Evolutionary conservation across 2,329 filamentous ascomycete genomes (phyloP).

Genomic region (Colletotrichum nymphaeae): DNA sequence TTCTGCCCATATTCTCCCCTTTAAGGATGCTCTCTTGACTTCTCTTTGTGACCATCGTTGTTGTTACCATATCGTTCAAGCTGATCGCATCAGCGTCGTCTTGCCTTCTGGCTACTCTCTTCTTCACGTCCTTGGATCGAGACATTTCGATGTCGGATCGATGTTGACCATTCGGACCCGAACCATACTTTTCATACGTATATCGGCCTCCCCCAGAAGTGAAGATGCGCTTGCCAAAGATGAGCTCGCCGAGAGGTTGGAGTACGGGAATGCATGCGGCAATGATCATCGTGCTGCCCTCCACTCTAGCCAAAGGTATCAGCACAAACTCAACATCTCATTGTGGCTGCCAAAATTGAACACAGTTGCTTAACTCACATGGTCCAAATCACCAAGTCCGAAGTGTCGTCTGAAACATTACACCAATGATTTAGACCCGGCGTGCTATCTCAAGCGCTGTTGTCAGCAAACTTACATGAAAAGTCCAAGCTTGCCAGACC

Average conservation of each 20-base stretch:
- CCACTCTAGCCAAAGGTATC: too few relatives aligned
- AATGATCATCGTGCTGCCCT: too few relatives aligned
- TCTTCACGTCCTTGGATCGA: background rate
- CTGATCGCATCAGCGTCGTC: background rate
- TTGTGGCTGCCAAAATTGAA: too few relatives aligned
- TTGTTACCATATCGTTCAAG: background rate
- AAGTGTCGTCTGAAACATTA: too few relatives aligned
- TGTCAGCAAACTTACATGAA: too few relatives aligned
- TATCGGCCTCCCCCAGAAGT: conserved; percentile 5
- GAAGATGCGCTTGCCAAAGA: conserved; percentile 35
- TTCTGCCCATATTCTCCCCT: background rate
- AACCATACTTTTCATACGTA: conserved; percentile 16
- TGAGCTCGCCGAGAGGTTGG: conserved; percentile 38
- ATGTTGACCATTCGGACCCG: background rate
- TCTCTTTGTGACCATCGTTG: background rate
- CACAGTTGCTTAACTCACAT: too few relatives aligned
- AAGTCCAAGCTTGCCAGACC: too few relatives aligned
- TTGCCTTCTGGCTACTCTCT: background rate
- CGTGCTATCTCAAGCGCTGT: too few relatives aligned
- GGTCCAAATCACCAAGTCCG: too few relatives aligned
- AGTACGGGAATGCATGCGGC: too few relatives aligned
- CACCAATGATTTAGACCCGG: too few relatives aligned
- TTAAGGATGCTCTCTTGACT: conserved; percentile 8
- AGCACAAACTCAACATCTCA: too few relatives aligned
- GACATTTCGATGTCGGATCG: background rate